Percentiles rank a stretch among this genome's conserved stretches.
phyloP scores from a whole-genome alignment of 345 rosid genomes.

The Brassica incana region DNA sequence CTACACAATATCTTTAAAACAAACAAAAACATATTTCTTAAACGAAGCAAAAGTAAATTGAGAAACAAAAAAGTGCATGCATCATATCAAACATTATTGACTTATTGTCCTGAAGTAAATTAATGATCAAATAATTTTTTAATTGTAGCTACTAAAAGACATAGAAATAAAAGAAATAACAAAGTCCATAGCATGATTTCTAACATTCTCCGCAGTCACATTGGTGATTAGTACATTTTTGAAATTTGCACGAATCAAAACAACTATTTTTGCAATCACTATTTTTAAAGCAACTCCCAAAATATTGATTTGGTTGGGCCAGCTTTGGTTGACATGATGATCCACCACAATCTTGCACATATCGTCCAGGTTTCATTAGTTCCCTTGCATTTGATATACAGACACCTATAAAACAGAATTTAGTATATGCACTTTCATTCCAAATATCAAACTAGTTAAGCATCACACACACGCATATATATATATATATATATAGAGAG shows the following conservation, averaged over 20 bases:
- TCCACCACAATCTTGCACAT: not conserved
- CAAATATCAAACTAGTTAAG: not conserved
- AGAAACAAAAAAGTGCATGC: not conserved
- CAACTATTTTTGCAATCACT: not conserved
- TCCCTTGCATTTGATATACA: not conserved
- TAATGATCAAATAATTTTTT: not conserved
- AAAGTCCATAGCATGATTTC: not conserved
- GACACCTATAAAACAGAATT: not conserved
- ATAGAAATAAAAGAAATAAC: not conserved
- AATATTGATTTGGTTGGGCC: not conserved
- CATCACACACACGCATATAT: not conserved
- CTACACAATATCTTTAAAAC: not conserved
- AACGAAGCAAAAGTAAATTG: not conserved
- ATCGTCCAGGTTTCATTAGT: not conserved
- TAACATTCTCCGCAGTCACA: not conserved
- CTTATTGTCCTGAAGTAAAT: not conserved
- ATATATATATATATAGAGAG: not conserved
- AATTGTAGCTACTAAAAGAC: too few relatives aligned
- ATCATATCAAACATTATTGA: not conserved
- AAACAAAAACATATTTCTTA: not conserved
- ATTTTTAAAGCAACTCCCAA: not conserved
- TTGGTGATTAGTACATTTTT: not conserved
- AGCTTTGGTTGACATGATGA: not conserved
- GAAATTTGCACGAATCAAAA: not conserved
- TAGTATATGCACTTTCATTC: not conserved